These are phyloP conservation scores for Annulohypoxylon stygium DNA, from an alignment of 495 filamentous ascomycete genomes.

Conservation along the genomic window DNA sequence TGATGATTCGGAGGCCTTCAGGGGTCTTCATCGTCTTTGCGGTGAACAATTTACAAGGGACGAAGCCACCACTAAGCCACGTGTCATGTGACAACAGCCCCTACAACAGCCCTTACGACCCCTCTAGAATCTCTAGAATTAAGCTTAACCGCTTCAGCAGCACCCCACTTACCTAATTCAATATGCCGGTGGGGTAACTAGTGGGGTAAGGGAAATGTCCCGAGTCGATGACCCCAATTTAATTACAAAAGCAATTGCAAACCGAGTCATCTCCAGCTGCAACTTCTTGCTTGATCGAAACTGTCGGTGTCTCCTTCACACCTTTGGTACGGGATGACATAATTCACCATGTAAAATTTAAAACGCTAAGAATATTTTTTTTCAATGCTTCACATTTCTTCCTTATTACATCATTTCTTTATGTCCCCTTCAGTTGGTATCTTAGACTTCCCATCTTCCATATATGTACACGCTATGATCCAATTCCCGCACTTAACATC, in stretches of 20 bases:
- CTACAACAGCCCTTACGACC: no score
- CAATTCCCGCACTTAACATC: background rate
- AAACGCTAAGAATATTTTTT: background rate
- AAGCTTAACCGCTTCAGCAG: background rate
- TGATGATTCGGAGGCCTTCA: background rate
- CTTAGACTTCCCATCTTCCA: conserved; percentile 10
- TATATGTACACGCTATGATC: conserved; percentile 29
- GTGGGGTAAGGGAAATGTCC: background rate
- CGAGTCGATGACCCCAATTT: background rate
- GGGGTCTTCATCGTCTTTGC: background rate
- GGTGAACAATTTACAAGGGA: background rate
- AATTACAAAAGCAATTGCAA: background rate
- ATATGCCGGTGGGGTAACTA: background rate
- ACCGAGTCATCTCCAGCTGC: background rate
- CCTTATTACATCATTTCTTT: background rate
- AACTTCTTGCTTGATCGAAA: background rate
- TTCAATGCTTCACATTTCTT: background rate
- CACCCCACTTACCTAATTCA: background rate
- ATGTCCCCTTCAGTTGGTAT: background rate
- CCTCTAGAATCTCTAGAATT: background rate
- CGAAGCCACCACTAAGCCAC: background rate
- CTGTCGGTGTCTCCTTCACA: background rate
- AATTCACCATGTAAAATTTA: background rate
- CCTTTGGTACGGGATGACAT: background rate
- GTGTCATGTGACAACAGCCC: conserved; percentile 16